Percentiles rank a stretch among this genome's conserved stretches.
Conservation (phyloP, 768 basidiomycete species). For the Agrocybe praecox region DNA sequence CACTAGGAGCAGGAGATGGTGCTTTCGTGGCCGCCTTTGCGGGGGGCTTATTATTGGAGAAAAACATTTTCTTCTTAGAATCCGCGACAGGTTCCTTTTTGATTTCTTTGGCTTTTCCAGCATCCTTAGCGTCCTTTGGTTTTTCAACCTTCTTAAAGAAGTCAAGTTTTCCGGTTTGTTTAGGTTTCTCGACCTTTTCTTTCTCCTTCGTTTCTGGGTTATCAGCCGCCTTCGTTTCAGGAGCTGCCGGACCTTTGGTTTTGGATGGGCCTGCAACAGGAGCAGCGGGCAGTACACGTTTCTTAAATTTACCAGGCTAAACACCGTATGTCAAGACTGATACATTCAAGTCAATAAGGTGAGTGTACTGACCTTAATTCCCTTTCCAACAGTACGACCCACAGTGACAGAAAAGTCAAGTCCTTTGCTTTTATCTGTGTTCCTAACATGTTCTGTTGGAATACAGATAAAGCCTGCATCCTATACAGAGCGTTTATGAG, state of each 20-base stretch:
- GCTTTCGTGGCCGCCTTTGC: conserved; percentile 9
- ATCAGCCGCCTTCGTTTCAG: conserved; percentile 14
- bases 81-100: conserved; percentile 18
- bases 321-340: background rate
- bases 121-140: conserved; percentile 32
- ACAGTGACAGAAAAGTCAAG: conserved; percentile 38
- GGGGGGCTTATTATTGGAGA: conserved; percentile 13
- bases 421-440: conserved; percentile 44
- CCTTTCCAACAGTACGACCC: conserved; percentile 45
- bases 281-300: conserved; percentile 21
- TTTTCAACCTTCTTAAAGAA: conserved; percentile 48
- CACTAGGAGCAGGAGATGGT: conserved; percentile 10
- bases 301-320: conserved; percentile 17
- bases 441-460: conserved; percentile 39
- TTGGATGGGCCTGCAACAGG: conserved; percentile 49
- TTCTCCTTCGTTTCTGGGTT: conserved; percentile 27
- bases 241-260: conserved; percentile 21
- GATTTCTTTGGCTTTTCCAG: conserved; percentile 37
- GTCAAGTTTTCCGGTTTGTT: conserved; percentile 54
- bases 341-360: background rate
- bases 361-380: conserved; percentile 43
- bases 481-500: conserved; percentile 24
- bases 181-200: conserved; percentile 22
- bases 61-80: conserved; percentile 21
- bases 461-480: conserved; percentile 48